Base-by-base conservation (phyloP, 495 filamentous ascomycete genomes). In the Baudoinia panamericana region DNA sequence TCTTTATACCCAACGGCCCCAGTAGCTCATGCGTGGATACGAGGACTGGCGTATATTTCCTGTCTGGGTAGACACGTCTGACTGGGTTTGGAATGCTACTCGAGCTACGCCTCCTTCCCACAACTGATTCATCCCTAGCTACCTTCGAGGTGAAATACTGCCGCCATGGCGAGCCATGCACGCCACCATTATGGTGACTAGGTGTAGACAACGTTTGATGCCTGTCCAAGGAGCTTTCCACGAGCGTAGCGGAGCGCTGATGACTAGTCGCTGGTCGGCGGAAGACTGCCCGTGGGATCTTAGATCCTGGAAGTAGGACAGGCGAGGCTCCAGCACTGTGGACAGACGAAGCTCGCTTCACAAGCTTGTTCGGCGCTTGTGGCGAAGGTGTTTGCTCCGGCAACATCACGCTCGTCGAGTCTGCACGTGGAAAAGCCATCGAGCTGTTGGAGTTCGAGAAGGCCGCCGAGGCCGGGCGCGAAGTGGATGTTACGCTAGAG, bases 211-310 rank as follows among this genome's bases (percentile, higher is more conserved):
- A n/a, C n/a, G n/a, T n/a, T n/a, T n/a, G n/a, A n/a, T n/a, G n/a
- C n/a, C n/a, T n/a, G n/a, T n/a, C n/a, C n/a, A n/a, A 44, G 13
- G 51, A 31, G 48, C 58, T 43, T 40, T 77, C 68, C 43, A 75
- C 71, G 27, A 82, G 60, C 1, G 78, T 81, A 13, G 78, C 80
- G 2, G 82, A 79, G 43, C 84, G 69, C 58, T 93, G 85, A 61
- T 92, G 79, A 58, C 84, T 92, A 13, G 86, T 92, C 13, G 81
- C 85, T 16, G 85, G 85, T 54, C 84, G 68, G 40, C 81, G 72
- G 34, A 86, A 63, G 4, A 69, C 71, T 11, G 73, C 60, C 38
- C 75, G 55, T 6, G 47, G 47, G 12, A 50, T 24, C 46, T 73
- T 67, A 13, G 74, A 65, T 30, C 53, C 69, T 3, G 73, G 72